These are phyloP conservation scores for Aureobasidium musti DNA, from an alignment of 2,329 filamentous ascomycete genomes.

Conservation along the genomic window DNA sequence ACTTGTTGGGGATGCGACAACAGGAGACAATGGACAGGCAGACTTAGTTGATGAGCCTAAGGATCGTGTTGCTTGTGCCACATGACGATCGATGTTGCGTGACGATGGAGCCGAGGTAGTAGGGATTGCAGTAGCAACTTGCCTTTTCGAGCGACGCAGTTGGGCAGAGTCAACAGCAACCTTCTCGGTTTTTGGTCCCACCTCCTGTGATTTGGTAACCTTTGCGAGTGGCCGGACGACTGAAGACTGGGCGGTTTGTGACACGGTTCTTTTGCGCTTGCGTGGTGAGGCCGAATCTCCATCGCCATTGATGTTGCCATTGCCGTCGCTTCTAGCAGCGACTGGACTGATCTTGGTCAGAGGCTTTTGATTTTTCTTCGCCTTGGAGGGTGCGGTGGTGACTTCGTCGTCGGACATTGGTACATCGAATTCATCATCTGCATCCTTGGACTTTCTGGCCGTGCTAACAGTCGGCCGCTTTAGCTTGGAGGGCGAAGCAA, in stretches of 20 bases:
- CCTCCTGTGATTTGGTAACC: neutral
- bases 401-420: conserved; percentile 44
- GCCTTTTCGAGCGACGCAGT: conserved; percentile 6
- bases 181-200: neutral
- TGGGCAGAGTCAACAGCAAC: neutral
- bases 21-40: conserved; percentile 14
- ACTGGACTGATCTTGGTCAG: neutral
- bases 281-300: conserved; percentile 6
- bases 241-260: neutral
- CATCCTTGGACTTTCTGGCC: neutral
- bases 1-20: conserved; percentile 4
- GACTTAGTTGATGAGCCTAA: neutral
- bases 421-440: conserved; percentile 47
- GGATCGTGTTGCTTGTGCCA: neutral
- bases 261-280: conserved; percentile 23
- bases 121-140: neutral
- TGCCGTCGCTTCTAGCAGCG: neutral
- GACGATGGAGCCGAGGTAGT: neutral
- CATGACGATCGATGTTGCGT: neutral
- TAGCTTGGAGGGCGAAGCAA: conserved; percentile 12
- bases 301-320: neutral
- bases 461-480: conserved; percentile 5
- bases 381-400: neutral
- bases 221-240: neutral
- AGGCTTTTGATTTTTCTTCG: neutral